Evolutionary conservation across 179 eudicot genomes (phyloP), one percentile per base, ranked within the genome.

Genomic region (Gypsophila paniculata): DNA sequence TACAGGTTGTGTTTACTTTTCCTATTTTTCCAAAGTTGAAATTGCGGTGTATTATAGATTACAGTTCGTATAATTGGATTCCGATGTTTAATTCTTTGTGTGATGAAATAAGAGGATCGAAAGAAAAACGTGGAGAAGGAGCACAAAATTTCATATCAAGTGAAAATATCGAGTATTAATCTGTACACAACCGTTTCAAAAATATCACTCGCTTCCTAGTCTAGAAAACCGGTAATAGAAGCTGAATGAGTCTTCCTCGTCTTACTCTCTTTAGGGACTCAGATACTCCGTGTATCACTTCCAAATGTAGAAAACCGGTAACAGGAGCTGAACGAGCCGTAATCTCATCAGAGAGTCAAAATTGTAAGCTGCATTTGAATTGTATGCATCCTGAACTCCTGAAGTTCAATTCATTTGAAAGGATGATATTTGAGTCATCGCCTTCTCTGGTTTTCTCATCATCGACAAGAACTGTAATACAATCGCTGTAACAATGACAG

Each of bases 381-480:
- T 39, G 59, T 19, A 22, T 65, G 34, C 68, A 64, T n/a, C n/a
- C 21, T 36, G 60, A 51, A 48, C 64, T n/a, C n/a, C 21, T 36
- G 60, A 51, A 48, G 38, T 39, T 69, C 64, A 75, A 71, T 82
- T 83, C 90, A 90, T 86, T 54, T 79, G 94, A 78, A 75, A 92
- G 52, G 86, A 65, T 34, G 71, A 67, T 49, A 42, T 15, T 54
- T 58, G 72, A 55, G 34, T 29, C 34, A 75, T 64, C 36, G 73
- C 38, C 65, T 82, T 81, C 25, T 76, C 74, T 4, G 81, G 69
- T 77, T 81, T 84, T 79, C 83, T 85, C 49, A 83, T 61, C 85
- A 83, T 85, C 6, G 81, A 80, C 68, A 94, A 74, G 23, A 85
- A 82, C 80, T 95, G 97, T 36, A 95, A 80, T 68, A 86, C 83